These are phyloP conservation scores for Ophiostoma novo-ulmi DNA, from an alignment of 2,329 filamentous ascomycete species.

Conservation along the genomic window DNA sequence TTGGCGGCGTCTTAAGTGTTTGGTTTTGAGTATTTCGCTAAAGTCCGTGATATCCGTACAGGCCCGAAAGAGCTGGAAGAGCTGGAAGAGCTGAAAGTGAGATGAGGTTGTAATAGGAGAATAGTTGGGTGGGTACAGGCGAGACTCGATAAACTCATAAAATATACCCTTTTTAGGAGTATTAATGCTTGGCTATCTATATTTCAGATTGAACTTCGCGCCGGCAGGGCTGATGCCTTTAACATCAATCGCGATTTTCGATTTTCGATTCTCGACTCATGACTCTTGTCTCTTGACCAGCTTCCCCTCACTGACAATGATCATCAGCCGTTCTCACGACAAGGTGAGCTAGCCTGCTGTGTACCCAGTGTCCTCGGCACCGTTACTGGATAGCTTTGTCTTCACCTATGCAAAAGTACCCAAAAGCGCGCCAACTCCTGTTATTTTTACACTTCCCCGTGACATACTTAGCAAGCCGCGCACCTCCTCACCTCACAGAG, in stretches of 20 bases:
- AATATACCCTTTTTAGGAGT: neutral
- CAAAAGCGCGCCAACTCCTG: neutral
- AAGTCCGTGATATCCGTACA: neutral
- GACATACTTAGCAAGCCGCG: neutral
- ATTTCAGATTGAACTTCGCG: neutral
- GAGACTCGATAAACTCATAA: neutral
- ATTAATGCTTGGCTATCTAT: neutral
- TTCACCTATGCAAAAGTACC: neutral
- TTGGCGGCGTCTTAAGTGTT: neutral
- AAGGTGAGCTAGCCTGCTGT: neutral
- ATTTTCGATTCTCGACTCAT: neutral
- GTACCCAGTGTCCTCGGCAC: conserved; percentile 24
- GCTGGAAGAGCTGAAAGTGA: neutral
- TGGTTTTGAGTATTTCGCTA: neutral
- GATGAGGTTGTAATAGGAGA: neutral
- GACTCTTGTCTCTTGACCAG: neutral
- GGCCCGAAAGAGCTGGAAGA: neutral
- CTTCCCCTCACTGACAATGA: conserved; percentile 3
- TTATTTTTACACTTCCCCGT: conserved; percentile 5
- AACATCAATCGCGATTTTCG: neutral
- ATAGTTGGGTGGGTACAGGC: neutral
- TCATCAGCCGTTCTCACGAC: neutral
- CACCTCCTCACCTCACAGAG: neutral
- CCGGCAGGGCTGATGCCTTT: neutral
- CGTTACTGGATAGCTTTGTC: neutral